Percentiles rank a stretch among this genome's conserved stretches.
These are phyloP conservation scores for Fusarium sp. DNA, from an alignment of 2,329 filamentous ascomycete species.

Conservation along the genomic window DNA sequence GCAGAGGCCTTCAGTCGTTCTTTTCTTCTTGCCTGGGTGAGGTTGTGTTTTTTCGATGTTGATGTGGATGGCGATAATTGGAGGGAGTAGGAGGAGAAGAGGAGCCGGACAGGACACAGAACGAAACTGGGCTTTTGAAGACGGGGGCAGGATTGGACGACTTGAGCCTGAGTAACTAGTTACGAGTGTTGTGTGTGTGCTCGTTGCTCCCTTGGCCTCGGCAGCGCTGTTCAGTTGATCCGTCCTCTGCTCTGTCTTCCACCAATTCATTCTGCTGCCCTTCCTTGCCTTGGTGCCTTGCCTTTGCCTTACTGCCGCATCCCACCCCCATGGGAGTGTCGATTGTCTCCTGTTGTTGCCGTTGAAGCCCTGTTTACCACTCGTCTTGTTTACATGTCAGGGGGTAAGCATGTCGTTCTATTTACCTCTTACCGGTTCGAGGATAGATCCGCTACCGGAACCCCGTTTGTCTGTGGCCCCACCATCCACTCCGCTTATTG, in stretches of 20 bases:
- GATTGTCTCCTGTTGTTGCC: constrained; percentile 40
- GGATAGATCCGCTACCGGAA: constrained; percentile 30
- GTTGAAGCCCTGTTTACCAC: constrained; percentile 38
- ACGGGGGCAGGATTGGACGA: constrained; percentile 53
- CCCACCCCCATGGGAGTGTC: constrained; percentile 43
- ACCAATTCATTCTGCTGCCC: constrained; percentile 30
- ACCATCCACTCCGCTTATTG: constrained; percentile 19
- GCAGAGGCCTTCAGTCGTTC: constrained; percentile 54
- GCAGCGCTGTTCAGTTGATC: constrained; percentile 43
- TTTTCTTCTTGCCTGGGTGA: constrained; percentile 54
- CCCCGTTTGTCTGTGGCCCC: constrained; percentile 33
- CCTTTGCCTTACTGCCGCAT: constrained; percentile 23
- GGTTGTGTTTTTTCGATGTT: constrained; percentile 46
- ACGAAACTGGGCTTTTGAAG: constrained; percentile 59
- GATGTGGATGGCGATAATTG: constrained; percentile 58
- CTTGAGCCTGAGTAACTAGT: constrained; percentile 22
- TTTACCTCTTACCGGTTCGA: constrained; percentile 44
- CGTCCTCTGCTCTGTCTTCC: constrained; percentile 22
- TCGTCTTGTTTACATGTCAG: constrained; percentile 47
- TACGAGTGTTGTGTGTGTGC: constrained; percentile 15
- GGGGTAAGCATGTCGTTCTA: constrained; percentile 36
- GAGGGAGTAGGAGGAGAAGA: constrained; percentile 53
- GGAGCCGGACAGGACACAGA: constrained; percentile 49
- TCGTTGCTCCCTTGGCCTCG: constrained; percentile 41
- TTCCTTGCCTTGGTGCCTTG: neutral